Conservation (phyloP, 305 asterid species). For the Fraxinus dipetala region DNA sequence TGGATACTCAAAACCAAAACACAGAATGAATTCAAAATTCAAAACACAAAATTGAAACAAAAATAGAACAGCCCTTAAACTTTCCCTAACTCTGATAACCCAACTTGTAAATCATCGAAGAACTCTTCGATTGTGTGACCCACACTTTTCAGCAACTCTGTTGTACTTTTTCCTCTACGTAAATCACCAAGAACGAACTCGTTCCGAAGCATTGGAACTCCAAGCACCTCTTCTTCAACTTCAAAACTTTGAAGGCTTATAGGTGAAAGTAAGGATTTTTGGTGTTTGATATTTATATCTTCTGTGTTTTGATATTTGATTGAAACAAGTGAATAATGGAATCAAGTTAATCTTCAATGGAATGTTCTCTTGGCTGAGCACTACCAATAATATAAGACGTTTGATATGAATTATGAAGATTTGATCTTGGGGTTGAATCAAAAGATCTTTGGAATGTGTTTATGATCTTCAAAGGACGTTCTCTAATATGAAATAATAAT, state of each 20-base stretch:
- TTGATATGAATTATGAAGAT: background rate
- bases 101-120: background rate
- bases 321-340: background rate
- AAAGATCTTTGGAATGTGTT: background rate
- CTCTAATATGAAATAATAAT: background rate
- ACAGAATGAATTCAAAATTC: too few species aligned
- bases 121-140: background rate
- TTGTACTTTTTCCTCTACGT: background rate
- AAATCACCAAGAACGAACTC: background rate
- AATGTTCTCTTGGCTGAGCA: background rate
- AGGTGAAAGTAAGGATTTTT: too few species aligned
- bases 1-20: too few species aligned
- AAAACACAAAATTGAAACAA: too few species aligned
- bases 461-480: background rate
- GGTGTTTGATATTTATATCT: too few species aligned
- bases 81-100: background rate
- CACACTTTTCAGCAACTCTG: background rate
- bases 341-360: background rate
- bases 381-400: background rate
- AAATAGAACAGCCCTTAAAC: background rate
- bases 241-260: too few species aligned
- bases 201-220: background rate
- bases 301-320: too few species aligned
- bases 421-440: background rate
- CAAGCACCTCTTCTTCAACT: too few species aligned